These are phyloP conservation scores for Amphirosellinia nigrospora DNA, from an alignment of 495 filamentous ascomycete genomes.

Conservation along the genomic window DNA sequence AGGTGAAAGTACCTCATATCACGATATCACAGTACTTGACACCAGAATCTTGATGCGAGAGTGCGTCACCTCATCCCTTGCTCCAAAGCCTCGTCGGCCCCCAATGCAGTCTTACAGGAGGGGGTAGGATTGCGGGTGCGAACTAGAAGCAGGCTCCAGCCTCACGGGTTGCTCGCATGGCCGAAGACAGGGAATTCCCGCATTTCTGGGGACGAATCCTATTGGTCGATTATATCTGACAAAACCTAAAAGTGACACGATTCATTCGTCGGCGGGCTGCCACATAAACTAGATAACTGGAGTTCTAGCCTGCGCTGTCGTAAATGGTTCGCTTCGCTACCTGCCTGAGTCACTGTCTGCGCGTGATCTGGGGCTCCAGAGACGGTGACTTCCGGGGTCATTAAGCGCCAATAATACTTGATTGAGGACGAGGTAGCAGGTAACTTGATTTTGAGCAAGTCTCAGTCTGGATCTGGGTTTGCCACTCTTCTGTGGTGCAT, in stretches of 20 bases:
- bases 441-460: not conserved
- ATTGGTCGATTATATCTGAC: not conserved
- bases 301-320: not conserved
- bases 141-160: slow-evolving; percentile 1
- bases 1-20: too few species aligned
- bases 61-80: too few species aligned
- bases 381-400: not conserved
- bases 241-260: not conserved
- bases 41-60: too few species aligned
- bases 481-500: too few species aligned
- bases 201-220: not conserved
- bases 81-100: too few species aligned
- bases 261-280: not conserved
- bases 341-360: not conserved
- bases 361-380: not conserved
- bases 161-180: not conserved
- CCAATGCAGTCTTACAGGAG: too few species aligned
- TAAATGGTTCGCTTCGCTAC: slow-evolving; percentile 2
- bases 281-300: too few species aligned
- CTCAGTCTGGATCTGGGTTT: too few species aligned
- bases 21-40: too few species aligned
- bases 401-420: not conserved
- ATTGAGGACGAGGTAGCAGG: not conserved
- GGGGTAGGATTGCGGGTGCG: too few species aligned
- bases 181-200: not conserved